phyloP scores from a whole-genome alignment of 148 eudicot genomes.

The Rhododendron ovatum region DNA sequence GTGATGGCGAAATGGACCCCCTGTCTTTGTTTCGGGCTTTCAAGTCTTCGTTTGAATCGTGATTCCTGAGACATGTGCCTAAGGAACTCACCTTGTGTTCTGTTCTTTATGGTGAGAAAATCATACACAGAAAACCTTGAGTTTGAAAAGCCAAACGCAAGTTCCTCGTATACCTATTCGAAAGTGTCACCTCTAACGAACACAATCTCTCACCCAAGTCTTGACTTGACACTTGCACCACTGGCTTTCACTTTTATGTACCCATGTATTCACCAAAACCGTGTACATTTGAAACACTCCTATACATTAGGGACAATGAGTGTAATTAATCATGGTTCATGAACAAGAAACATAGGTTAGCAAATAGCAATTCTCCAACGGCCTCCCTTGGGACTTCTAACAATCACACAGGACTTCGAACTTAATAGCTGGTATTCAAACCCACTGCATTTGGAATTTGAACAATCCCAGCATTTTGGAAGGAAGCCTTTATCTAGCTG shows the following conservation, averaged over 20 bases:
- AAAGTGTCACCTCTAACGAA: background rate
- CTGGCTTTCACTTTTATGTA: background rate
- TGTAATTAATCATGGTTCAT: background rate
- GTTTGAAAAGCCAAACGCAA: background rate
- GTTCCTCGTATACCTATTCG: background rate
- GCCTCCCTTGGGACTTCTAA: background rate
- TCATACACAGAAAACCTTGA: background rate
- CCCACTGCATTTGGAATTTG: background rate
- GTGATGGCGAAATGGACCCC: background rate
- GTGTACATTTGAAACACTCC: background rate
- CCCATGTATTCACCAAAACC: background rate
- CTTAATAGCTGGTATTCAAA: background rate
- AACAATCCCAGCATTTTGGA: background rate
- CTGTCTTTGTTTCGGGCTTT: background rate
- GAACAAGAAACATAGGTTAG: background rate
- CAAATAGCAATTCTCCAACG: background rate
- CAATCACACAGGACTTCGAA: background rate
- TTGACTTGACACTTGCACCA: background rate
- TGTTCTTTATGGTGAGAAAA: background rate
- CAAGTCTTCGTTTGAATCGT: background rate
- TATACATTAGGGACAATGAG: background rate
- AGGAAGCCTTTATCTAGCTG: background rate
- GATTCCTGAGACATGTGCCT: background rate
- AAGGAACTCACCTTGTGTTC: background rate
- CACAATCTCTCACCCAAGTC: background rate